Base-by-base conservation (phyloP, 2,329 filamentous ascomycete species). In the Fusarium sterilihyphosum region DNA sequence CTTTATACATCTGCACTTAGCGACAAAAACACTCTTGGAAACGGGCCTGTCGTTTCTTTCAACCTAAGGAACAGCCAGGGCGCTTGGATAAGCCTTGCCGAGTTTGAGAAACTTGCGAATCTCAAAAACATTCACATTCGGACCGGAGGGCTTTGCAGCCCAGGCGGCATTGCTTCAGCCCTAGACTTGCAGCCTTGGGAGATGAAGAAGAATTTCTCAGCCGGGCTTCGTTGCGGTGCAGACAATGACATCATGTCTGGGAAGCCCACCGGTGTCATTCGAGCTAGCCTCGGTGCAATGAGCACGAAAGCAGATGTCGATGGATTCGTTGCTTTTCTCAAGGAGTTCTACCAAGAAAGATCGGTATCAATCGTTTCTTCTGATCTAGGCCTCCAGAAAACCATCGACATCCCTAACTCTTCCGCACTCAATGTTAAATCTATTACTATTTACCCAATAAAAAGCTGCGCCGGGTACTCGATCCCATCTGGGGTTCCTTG, bases 141-240 rank as follows among this genome's bases (percentile, higher is more conserved):
- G 43, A 98, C 94, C 2, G 96, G 96, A 10, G 93, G 94, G 0
- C 86, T 98, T 3, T 99, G 96, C 83, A 98, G 98, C 77, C 96
- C 96, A 3, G 96, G 95, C 16, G 95, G 95, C 3, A 89, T 97
- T 66, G 92, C 95, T 20, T 86, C 88, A 3, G 90, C 91, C 26
- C 87, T 98, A n/a, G 85, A 86, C 4, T 86, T 98, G 60, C 88
- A 92, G 53, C 91, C 94, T 1, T 93, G 92, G 89, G 95, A 98
- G 79, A 92, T 98, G 88, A 92, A 88, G 76, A 88, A 89, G 67
- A 97, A 98, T 80, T 98, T 96, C 78, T 94, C 93, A 2, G 90
- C 92, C 5, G 96, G 96, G 0, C 91, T 95, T 79, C 90, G 94
- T 44, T 99, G 96, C 81, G 95, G 95, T 12, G 89, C 90, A 61